Percentiles rank a stretch among this genome's conserved stretches.
phyloP scores from a whole-genome alignment of 768 basidiomycete genomes.

The Boletus patriciae region DNA sequence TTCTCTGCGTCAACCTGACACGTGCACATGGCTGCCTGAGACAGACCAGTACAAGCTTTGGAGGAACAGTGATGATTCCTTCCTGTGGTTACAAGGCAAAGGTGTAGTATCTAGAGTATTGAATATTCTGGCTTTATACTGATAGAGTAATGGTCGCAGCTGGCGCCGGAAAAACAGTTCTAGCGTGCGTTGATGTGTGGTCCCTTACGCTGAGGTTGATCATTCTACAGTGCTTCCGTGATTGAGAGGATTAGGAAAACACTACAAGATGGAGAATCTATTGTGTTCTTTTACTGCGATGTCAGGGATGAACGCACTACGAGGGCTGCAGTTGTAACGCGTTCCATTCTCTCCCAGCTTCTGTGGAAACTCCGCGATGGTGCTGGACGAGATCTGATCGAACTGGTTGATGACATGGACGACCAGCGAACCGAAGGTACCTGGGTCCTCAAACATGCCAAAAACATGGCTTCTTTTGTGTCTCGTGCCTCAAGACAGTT shows the following conservation, averaged over 20 bases:
- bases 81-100: conserved; percentile 12
- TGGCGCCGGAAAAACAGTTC: conserved; percentile 19
- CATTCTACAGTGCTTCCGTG: background rate
- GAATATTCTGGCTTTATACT: background rate
- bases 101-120: background rate
- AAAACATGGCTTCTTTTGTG: background rate
- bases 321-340: background rate
- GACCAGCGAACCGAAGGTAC: background rate
- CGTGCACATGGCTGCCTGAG: conserved; percentile 5
- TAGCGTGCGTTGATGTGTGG: background rate
- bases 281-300: conserved; percentile 23
- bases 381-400: background rate
- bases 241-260: background rate
- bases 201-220: background rate
- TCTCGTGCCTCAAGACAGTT: background rate
- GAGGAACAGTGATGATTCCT: background rate
- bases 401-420: background rate
- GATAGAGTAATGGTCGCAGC: background rate
- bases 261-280: background rate
- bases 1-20: background rate
- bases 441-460: background rate
- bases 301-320: conserved; percentile 5
- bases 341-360: conserved; percentile 18
- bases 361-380: background rate
- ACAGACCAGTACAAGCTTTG: background rate